Conservation (phyloP, 148 eudicot genomes). For the Rhododendron vialii region DNA sequence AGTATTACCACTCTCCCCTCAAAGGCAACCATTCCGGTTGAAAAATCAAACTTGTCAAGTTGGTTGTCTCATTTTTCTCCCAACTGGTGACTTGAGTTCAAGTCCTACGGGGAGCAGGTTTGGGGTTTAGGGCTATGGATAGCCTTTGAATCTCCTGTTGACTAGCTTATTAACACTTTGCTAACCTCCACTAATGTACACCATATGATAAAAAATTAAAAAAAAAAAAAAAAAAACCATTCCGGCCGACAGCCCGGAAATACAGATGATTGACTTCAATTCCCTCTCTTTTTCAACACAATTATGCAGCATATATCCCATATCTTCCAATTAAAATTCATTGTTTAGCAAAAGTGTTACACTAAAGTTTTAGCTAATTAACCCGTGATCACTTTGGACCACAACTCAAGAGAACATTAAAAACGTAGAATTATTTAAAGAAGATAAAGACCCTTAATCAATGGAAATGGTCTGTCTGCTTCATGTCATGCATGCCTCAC, state of each 20-base stretch:
- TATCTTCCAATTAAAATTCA: background rate
- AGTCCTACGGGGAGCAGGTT: too few species aligned
- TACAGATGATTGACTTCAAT: background rate
- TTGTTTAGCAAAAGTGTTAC: background rate
- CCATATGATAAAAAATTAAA: too few species aligned
- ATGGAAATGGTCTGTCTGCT: conserved; percentile 2
- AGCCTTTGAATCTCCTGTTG: too few species aligned
- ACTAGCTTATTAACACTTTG: too few species aligned
- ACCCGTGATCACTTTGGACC: conserved; percentile 10
- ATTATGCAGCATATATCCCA: background rate
- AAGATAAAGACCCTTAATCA: conserved; percentile 2
- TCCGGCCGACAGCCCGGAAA: background rate
- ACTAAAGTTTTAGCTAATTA: background rate
- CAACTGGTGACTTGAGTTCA: too few species aligned
- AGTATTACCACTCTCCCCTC: background rate
- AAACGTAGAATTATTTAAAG: background rate
- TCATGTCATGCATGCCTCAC: conserved; percentile 11
- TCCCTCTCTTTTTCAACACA: background rate
- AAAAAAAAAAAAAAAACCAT: background rate
- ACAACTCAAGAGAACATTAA: background rate
- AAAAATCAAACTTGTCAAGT: too few species aligned
- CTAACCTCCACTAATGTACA: too few species aligned
- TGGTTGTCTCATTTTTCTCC: too few species aligned
- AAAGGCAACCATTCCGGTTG: background rate
- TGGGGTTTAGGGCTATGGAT: too few species aligned